phyloP scores from a whole-genome alignment of 2,329 filamentous ascomycete species.

The Colletotrichum sidae region DNA sequence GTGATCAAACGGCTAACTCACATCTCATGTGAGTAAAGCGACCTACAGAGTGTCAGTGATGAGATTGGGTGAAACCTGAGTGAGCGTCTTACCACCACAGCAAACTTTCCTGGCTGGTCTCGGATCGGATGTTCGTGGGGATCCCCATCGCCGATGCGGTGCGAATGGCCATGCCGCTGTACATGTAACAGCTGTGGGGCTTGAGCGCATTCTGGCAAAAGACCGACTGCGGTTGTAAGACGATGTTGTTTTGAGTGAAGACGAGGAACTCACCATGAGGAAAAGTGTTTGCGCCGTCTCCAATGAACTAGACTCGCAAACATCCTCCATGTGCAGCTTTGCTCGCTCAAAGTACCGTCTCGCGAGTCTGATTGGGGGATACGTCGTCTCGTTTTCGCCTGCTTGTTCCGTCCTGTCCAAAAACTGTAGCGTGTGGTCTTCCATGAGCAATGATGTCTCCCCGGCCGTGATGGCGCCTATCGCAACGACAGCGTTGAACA shows the following conservation, averaged over 20 bases:
- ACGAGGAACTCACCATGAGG: constrained; percentile 33
- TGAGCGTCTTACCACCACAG: constrained; percentile 36
- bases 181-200: constrained; percentile 49
- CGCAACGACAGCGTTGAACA: constrained; percentile 35
- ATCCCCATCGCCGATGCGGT: constrained; percentile 48
- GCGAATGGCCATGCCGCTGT: constrained; percentile 48
- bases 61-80: background rate
- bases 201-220: constrained; percentile 49
- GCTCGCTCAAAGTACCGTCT: constrained; percentile 37
- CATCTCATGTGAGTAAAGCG: constrained; percentile 39
- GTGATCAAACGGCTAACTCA: background rate
- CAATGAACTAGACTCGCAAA: constrained; percentile 38
- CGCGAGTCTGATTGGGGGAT: constrained; percentile 35
- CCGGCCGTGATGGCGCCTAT: constrained; percentile 38
- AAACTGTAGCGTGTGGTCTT: constrained; percentile 33
- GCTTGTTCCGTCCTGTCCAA: constrained; percentile 28
- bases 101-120: constrained; percentile 33
- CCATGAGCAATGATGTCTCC: constrained; percentile 37
- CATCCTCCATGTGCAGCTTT: constrained; percentile 34
- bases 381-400: constrained; percentile 27
- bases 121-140: constrained; percentile 39
- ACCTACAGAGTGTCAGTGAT: constrained; percentile 19
- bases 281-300: constrained; percentile 38
- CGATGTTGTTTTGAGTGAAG: background rate
- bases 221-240: constrained; percentile 37